Evolutionary conservation across 495 filamentous ascomycete species (phyloP), one percentile per base, ranked within the genome.

Genomic region (Talaromyces thailandensis): DNA sequence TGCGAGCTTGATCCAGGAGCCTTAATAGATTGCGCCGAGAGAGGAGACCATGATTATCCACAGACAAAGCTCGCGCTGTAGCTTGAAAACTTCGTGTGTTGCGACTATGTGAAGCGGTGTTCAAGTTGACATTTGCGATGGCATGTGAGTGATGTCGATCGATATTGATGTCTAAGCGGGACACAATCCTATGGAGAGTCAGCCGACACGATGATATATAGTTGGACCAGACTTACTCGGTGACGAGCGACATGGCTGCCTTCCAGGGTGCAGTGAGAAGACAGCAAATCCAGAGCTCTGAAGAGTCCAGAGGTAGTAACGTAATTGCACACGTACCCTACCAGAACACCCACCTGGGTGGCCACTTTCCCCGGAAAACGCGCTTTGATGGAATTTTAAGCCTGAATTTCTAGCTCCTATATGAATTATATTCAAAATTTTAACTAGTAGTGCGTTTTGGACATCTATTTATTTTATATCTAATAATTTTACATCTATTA

Each of bases 111-210:
- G 62, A 23, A 56, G 58, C 58, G 53, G 11, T 21, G 50, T 66
- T 31, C 31, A 64, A 24, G 23, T 64, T 63, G 58, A 60, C 16
- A 21, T 60, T 53, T 12, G 69, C 63, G 23, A 60, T 60, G 35
- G 72, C 64, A 48, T 70, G 68, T 32, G 90, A 79, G 56, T 89
- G 83, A 56, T 96, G 76, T 48, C 84, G 84, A 68, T 96, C 92
- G 61, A 98, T 81, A 65, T 90, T 88, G 45, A 80, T 76, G 71
- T 97, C 92, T 60, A 97, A 76, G 40, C 81, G 84, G 61, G 84
- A 85, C 51, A 96, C 81, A 72, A 92, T 91, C 73, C 93, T 96
- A 55, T 3, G 6, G 21, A 55, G 24, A 55, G 24, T 55, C 24
- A 55, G 23, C 11, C 50, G 14, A 12, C 14, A 24, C 18, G 23